These are phyloP conservation scores for Fusarium keratoplasticum DNA, from an alignment of 2,329 filamentous ascomycete genomes.

Conservation along the genomic window DNA sequence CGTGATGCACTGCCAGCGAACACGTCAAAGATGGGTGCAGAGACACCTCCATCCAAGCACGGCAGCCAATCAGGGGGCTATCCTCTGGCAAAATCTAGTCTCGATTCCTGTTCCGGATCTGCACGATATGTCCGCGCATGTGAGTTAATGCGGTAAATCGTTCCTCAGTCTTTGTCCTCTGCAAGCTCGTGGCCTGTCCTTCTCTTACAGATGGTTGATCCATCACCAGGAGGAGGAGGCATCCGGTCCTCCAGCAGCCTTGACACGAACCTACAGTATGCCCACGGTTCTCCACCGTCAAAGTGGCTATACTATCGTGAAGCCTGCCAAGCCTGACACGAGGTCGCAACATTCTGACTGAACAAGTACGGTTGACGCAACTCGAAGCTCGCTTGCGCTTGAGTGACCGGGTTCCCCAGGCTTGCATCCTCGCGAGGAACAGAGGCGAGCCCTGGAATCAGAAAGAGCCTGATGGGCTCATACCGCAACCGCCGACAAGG, in stretches of 20 bases:
- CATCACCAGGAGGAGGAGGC: slow-evolving; percentile 15
- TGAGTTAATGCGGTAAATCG: slow-evolving; percentile 34
- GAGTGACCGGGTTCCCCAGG: slow-evolving; percentile 12
- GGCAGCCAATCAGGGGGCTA: slow-evolving; percentile 32
- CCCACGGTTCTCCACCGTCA: not conserved
- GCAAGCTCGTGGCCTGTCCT: slow-evolving; percentile 17
- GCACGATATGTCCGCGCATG: slow-evolving; percentile 38
- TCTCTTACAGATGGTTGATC: slow-evolving; percentile 12
- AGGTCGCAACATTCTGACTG: slow-evolving; percentile 3
- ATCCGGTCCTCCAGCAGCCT: not conserved
- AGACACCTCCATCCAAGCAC: slow-evolving; percentile 24
- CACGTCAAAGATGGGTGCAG: slow-evolving; percentile 40
- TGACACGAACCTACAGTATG: not conserved
- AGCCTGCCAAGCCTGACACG: not conserved
- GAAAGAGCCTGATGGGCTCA: slow-evolving; percentile 8
- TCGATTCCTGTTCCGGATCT: slow-evolving; percentile 38
- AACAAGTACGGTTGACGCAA: slow-evolving; percentile 7
- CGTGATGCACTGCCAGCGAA: slow-evolving; percentile 48
- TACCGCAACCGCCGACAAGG: slow-evolving; percentile 11
- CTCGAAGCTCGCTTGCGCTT: slow-evolving; percentile 17
- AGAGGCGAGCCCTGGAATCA: not conserved
- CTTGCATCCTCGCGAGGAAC: slow-evolving; percentile 22
- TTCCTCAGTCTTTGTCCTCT: slow-evolving; percentile 32
- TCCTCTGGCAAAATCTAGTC: slow-evolving; percentile 28
- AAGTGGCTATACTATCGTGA: not conserved